Evolutionary conservation across 2,329 filamentous ascomycete species (phyloP), one percentile per base, ranked within the genome.

Genomic region (Fonsecaea nubica): DNA sequence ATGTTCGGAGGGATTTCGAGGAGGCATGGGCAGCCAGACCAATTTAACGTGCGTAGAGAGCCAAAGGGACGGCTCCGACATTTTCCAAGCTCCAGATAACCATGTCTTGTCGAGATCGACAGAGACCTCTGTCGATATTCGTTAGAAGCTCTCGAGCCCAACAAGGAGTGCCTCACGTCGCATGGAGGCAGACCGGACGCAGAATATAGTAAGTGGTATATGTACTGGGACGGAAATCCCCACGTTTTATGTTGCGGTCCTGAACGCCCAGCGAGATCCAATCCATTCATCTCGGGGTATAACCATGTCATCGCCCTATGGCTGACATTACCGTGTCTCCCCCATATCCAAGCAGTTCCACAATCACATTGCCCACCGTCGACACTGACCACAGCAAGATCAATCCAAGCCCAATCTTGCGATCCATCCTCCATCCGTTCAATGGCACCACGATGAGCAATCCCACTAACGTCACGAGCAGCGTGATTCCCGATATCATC

Each of bases 371-470:
- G 25, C 89, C 82, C 38, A 91, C 75, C 0, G 94, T 98, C 75
- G 91, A 93, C 32, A 92, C 77, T 12, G 80, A 83, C 95, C 95
- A 99, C 18, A 98, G 78, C 9, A 81, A 84, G 73, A 99, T 90
- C 73, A 98, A 77, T 0, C 87, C 87, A 84, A 88, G 91, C 13
- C 95, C 95, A 72, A 99, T 92, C 77, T 84, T 89, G 61, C 89
- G 86, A 75, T 88, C 93, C 86, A 97, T 89, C 48, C 90, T 82
- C 93, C 93, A 97, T 70, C 88, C 87, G 78, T 95, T 96, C 81
- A 90, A 76, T 4, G 95, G 95, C 61, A 99, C 92, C 0, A 89
- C 84, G 33, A 96, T 84, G 68, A 99, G 81, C 71, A 99, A 79
- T 2, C 90, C 88, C 3, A 93, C 79, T 18, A 99, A 82, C 1